Evolutionary conservation across 1,284 basidiomycete species (phyloP), one percentile per base, ranked within the genome.

Genomic region (Fomitopsis schrenkii): DNA sequence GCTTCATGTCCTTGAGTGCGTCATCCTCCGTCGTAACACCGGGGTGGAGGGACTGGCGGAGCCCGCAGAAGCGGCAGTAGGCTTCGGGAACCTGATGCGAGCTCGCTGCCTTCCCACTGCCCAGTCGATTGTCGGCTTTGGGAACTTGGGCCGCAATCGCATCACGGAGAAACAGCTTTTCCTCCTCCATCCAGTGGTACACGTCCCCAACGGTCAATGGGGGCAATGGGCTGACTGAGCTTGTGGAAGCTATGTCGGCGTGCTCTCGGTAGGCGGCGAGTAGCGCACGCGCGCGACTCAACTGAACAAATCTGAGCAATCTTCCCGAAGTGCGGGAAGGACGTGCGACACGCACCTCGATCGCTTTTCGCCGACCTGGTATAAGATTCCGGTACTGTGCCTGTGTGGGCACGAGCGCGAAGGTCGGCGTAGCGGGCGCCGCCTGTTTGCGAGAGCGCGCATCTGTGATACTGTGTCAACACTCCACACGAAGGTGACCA

Each of bases 281-380:
- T n/a, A 85, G 65, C 35, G 83, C 82, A 40, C 77, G 77, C 28
- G 87, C 84, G 26, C 88, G 82, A 40, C 76, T 80, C 86, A 86
- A 87, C 89, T 91, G 41, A 28, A 9, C 26, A 17, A 55, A 26
- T 28, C n/a, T 19, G 54, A 19, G 35, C 33, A 19, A 50, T 19
- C 15, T 17, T 6, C 19, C 30, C 15, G 30, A 5, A 8, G 5
- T 17, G 15, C 28, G 44, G 33, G 19, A 44, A 22, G 33, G 33
- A 12, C 19, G 48, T 30, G 44, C 28, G 55, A 46, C 54, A 69
- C 80, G 61, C 59, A 88, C 88, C 76, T 91, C 87, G 10, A 90
- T 84, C 1, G 89, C 86, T 72, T 90, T 89, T 59, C 84, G 78
- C 59, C 87, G 81, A 33, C 88, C 89, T 52, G 77, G 69, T 17